These are phyloP conservation scores for Monosporozyma solicola DNA, from an alignment of 805 yeast species.

Conservation along the genomic window DNA sequence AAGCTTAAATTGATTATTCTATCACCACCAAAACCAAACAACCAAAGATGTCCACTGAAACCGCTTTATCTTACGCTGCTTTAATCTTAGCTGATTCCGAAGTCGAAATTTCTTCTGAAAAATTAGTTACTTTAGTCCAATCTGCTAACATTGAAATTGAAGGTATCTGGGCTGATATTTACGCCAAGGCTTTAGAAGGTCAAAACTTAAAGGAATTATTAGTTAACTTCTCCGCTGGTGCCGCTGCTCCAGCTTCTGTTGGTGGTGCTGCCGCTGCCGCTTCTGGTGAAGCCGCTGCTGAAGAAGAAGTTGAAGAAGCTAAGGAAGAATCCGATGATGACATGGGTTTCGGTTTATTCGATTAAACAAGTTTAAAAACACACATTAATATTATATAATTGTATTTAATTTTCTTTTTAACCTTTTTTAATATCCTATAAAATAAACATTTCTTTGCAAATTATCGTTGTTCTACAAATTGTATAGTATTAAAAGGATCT, in stretches of 20 bases:
- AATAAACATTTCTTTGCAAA: neutral
- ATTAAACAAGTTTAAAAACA: conserved; percentile 36
- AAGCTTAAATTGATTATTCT: conserved; percentile 32
- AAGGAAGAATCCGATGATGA: conserved; percentile 70
- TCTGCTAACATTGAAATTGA: conserved; percentile 65
- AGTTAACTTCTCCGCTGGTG: conserved; percentile 33
- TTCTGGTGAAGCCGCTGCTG: conserved; percentile 50
- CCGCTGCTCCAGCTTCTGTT: conserved; percentile 35
- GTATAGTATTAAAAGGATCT: too few relatives aligned
- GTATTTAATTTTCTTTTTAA: neutral
- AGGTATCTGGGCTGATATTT: conserved; percentile 72
- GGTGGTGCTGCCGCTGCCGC: conserved; percentile 39
- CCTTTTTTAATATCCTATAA: neutral
- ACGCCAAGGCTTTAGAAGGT: conserved; percentile 71
- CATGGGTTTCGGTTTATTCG: conserved; percentile 90
- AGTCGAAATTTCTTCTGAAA: conserved; percentile 81
- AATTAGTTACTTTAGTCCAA: conserved; percentile 59
- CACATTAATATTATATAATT: neutral
- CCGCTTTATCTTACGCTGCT: conserved; percentile 96
- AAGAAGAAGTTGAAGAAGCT: conserved; percentile 46
- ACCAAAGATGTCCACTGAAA: conserved; percentile 50
- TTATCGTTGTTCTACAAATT: neutral
- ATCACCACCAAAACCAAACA: conserved; percentile 4
- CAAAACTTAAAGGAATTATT: conserved; percentile 64
- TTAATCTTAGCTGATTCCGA: conserved; percentile 97